Evolutionary conservation across 768 basidiomycete genomes (phyloP), one percentile per base, ranked within the genome.

Genomic region (Termitomyces sp.): DNA sequence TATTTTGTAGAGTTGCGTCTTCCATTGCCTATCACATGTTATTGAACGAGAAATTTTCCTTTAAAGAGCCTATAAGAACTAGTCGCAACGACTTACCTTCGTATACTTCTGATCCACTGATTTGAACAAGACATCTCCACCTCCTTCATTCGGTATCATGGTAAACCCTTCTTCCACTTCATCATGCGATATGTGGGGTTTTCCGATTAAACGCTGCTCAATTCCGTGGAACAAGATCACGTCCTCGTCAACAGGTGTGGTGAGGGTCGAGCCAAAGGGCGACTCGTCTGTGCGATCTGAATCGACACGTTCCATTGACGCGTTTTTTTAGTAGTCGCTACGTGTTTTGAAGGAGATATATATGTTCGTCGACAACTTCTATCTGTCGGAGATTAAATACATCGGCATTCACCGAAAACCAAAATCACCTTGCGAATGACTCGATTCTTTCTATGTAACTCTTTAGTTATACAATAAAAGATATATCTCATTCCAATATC

Each of bases 221-320:
- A 68, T 58, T 14, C 56, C 58, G 36, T 59, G 35, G 23, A 64
- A 62, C 20, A 63, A 55, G 0, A 62, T n/a, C 20, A 66, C 57
- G 33, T 71, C 63, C 58, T 76, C 76, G 55, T 79, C 77, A 5
- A 69, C 69, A 14, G 79, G 79, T 33, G 79, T 80, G 23, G 73
- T 73, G 2, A 80, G 67, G 38, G 66, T 69, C 8, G 78, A 79
- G 13, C 69, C 71, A 56, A 79, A 76, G 0, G 76, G 72, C 46
- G 79, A 78, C 40, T 80, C 77, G 50, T 73, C 68, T 3, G 79
- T 78, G 54, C 72, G 68, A 38, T 67, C 71, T 32, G 78, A 78
- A 58, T 75, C 68, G 26, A 69, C 60, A 50, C 73, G 71, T 58
- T 71, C 59, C 12, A 67, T 63, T 3, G 54, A n/a, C 13, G 46